Percentiles rank a stretch among this genome's conserved stretches.
Conservation (phyloP, 768 basidiomycete genomes). For the Termitomyces sp. region DNA sequence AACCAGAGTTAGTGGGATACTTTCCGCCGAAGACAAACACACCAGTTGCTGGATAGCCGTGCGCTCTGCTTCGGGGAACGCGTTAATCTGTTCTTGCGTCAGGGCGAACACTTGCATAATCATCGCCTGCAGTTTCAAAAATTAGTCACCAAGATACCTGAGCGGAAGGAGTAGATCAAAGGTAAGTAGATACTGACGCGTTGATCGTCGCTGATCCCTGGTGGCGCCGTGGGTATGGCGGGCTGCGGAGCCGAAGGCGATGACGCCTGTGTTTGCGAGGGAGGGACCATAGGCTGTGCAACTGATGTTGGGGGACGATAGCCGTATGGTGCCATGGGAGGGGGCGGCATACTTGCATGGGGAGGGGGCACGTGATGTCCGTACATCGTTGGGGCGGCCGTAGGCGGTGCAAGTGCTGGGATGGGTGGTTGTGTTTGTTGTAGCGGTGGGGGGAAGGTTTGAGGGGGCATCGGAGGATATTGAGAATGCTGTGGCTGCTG, state of each 20-base stretch:
- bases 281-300: constrained; percentile 25
- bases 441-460: constrained; percentile 29
- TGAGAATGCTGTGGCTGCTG: constrained; percentile 24
- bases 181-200: constrained; percentile 27
- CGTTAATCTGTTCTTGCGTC: constrained; percentile 80
- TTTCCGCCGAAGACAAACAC: constrained; percentile 10
- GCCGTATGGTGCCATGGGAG: constrained; percentile 28
- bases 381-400: constrained; percentile 28
- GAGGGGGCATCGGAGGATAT: constrained; percentile 27
- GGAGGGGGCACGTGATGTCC: constrained; percentile 24
- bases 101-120: constrained; percentile 82
- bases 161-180: constrained; percentile 11
- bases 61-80: constrained; percentile 74
- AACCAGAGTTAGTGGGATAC: not conserved
- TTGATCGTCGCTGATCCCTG: constrained; percentile 51
- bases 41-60: constrained; percentile 81
- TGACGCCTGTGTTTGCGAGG: constrained; percentile 24
- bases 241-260: constrained; percentile 26
- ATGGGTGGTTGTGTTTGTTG: constrained; percentile 29
- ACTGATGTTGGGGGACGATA: constrained; percentile 32
- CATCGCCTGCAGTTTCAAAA: constrained; percentile 54
- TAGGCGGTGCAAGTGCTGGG: constrained; percentile 22
- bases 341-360: constrained; percentile 27
- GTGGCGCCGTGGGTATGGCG: constrained; percentile 28
- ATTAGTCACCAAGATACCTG: not conserved